Evolutionary conservation across 768 basidiomycete species (phyloP), one percentile per base, ranked within the genome.

Genomic region (Lactarius tabidus): DNA sequence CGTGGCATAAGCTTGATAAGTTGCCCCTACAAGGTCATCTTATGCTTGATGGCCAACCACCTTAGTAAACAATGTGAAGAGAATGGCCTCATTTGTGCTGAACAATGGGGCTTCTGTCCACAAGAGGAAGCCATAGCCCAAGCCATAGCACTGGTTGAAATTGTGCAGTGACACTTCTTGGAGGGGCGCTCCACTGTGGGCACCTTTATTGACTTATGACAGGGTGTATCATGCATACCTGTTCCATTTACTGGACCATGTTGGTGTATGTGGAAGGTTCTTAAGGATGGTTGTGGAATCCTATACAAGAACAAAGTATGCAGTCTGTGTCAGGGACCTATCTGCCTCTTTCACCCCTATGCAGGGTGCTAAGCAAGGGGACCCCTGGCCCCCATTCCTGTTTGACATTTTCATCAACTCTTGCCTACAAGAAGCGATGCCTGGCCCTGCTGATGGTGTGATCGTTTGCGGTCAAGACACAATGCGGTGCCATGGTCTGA

Each of bases 121-220:
- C 12, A 39, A 12, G 68, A 70, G 20, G 69, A 70, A 57, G 60
- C 68, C 2, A 29, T 70, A 20, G 69, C 64, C 10, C 64, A 70
- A 60, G 52, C 59, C 9, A 56, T 60, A 6, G 63, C 53, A 7
- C 14, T 70, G 3, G 60, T 64, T 1, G 69, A 70, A 66, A 69
- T 69, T 6, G 68, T 63, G 18, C 48, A 61, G 8, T 31, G 68
- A 23, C 28, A 54, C 3, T 31, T 23, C 2, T 1, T 68, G 0
- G 23, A 29, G 0, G 39, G 52, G 1, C 17, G n/a, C 20, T 10
- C n/a, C 1, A 70, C 69, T 12, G 39, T 45, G 31, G 61, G 38
- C 6, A 48, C 62, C 6, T 70, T 70, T 36, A 53, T 70, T 3
- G 68, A 70, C 20, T 70, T 70, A 45, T 18, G 61, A 68, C 29